Base-by-base conservation (phyloP, 192 early-diverging fungal species). In the Coemansia sp. region DNA sequence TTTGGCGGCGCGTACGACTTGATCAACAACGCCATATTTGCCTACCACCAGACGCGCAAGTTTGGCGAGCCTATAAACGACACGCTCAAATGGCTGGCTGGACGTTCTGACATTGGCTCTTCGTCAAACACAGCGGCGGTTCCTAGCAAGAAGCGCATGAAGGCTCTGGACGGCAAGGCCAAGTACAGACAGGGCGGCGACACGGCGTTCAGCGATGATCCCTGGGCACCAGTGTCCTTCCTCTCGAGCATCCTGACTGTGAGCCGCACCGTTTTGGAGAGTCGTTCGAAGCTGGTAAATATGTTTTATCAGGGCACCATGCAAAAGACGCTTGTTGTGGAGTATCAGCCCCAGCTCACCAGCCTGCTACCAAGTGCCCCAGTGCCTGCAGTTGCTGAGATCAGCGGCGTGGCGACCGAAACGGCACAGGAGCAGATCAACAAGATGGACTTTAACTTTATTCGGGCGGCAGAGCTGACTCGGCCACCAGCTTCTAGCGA, bases 1-100 rank as follows among this genome's bases (percentile, higher is more conserved):
- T 83, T 83, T 61, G 56, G 58, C 19, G 76, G 77, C 11, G 76
- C 82, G 0, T 80, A 76, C 41, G 73, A 80, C 54, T 27, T 80
- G 65, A 58, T 83, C 57, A 80, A 63, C 56, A 76, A 72, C 40
- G 56, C 69, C 1, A 74, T 80, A 1, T 80, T 68, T 56, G 72
- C 69, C 0, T 83, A 79, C 62, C 76, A 76, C 60, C 76, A 83
- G 67, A 76, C 73, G 2, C 65, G 72, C 33, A 72, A 71, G 34
- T 64, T 68, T 15, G 79, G 79, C 15, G 60, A 72, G 62, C 72
- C 79, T 14, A 73, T 80, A 39, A 80, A 80, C 42, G 65, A 62
- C 14, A 62, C 62, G 8, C 63, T 75, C 21, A 53, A 54, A 19
- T 40, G 46, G 14, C 8, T 54, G 14, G 56, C 64, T 1, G 41